Evolutionary conservation across 75 land plant species (phyloP).

Genomic region (Gnetum montanum): DNA sequence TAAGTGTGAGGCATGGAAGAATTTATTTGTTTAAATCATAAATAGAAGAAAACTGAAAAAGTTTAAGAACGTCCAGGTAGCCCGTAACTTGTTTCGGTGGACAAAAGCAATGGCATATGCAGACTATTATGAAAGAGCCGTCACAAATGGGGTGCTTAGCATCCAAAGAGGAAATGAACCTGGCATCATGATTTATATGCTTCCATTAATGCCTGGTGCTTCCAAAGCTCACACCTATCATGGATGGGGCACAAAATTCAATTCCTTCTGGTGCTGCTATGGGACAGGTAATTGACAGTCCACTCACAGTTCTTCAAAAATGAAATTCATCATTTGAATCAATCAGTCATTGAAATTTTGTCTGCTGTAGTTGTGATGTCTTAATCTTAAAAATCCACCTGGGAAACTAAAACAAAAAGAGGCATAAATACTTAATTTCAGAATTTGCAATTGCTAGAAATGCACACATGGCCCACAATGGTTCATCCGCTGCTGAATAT

Average conservation of each 20-base stretch:
- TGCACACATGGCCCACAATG: too few species aligned
- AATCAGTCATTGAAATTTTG: too few species aligned
- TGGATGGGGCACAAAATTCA: slow-evolving; percentile 78
- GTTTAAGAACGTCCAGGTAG: slow-evolving; percentile 72
- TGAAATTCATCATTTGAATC: too few species aligned
- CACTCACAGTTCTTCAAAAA: too few species aligned
- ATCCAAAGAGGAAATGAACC: slow-evolving; percentile 89
- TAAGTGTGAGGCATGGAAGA: neutral
- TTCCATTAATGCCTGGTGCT: slow-evolving; percentile 65
- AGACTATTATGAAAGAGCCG: slow-evolving; percentile 92
- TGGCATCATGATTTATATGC: slow-evolving; percentile 96
- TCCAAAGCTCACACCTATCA: slow-evolving; percentile 77
- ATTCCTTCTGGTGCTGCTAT: slow-evolving; percentile 97
- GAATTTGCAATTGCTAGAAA: too few species aligned
- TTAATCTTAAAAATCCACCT: too few species aligned
- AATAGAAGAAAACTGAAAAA: neutral
- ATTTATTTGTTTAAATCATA: neutral
- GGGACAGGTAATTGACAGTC: slow-evolving; percentile 88
- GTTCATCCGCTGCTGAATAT: too few species aligned
- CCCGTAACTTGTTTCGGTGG: slow-evolving; percentile 85
- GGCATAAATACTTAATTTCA: too few species aligned
- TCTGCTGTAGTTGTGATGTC: too few species aligned
- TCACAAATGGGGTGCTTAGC: slow-evolving; percentile 82
- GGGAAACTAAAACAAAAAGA: too few species aligned
- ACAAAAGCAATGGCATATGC: slow-evolving; percentile 77